Evolutionary conservation across 768 basidiomycete species (phyloP).

Genomic region (Podaxis carcinomalis): DNA sequence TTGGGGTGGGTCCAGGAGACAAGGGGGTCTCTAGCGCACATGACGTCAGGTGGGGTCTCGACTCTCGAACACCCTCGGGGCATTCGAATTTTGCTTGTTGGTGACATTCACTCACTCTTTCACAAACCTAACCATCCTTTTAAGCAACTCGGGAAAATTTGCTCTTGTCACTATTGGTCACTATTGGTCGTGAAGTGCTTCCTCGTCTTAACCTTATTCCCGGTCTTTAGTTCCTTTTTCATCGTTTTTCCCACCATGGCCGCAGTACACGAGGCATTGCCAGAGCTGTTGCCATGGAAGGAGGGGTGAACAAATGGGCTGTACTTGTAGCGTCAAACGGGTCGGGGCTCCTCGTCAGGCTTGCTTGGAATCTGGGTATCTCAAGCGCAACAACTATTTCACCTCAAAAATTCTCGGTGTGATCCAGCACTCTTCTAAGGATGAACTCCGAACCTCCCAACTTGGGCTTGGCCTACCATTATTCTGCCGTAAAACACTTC

Average conservation of each 20-base stretch:
- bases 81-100: neutral
- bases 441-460: neutral
- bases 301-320: neutral
- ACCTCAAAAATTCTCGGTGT: neutral
- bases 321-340: neutral
- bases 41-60: constrained; percentile 6
- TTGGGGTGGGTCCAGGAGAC: neutral
- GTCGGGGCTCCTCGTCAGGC: neutral
- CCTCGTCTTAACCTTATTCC: constrained; percentile 2
- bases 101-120: neutral
- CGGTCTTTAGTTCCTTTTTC: constrained; percentile 1
- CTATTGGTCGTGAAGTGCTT: neutral
- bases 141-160: neutral
- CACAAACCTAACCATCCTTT: neutral
- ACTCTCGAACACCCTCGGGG: neutral
- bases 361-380: neutral
- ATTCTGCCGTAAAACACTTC: neutral
- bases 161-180: neutral
- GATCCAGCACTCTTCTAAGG: neutral
- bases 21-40: neutral
- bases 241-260: constrained; percentile 2
- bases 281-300: neutral
- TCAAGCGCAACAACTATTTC: neutral
- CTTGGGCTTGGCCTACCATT: neutral
- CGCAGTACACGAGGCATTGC: neutral